A percentile compares a stretch with the other conserved stretches of the same genome.
Evolutionary conservation across 805 yeast species (phyloP).

Genomic region (Candida awuae): DNA sequence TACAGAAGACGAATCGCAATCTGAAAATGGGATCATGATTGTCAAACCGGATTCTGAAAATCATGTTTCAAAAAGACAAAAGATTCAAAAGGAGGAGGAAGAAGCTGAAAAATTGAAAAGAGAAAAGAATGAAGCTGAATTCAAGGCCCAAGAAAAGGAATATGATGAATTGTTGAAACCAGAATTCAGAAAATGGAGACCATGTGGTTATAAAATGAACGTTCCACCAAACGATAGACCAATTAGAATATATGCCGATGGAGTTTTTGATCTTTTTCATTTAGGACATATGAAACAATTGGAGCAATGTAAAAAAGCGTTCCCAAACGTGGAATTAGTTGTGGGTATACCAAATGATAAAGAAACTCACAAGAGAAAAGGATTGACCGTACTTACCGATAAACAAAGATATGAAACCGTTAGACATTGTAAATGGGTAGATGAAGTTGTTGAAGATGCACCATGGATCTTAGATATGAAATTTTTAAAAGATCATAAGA

Average conservation of each 20-base stretch:
- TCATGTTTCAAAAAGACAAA: neutral
- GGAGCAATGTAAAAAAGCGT: slow-evolving; percentile 91
- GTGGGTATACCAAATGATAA: slow-evolving; percentile 89
- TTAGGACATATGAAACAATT: slow-evolving; percentile 96
- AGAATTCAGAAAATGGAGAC: slow-evolving; percentile 68
- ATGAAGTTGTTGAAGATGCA: slow-evolving; percentile 88
- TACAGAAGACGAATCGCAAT: slow-evolving; percentile 1
- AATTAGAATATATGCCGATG: slow-evolving; percentile 94
- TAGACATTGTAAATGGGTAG: slow-evolving; percentile 94
- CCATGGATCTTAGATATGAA: slow-evolving; percentile 93
- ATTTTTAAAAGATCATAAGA: slow-evolving; percentile 67
- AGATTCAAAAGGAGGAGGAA: slow-evolving; percentile 11
- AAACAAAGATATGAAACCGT: slow-evolving; percentile 86
- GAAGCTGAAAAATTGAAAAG: slow-evolving; percentile 21
- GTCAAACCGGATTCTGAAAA: too few species aligned
- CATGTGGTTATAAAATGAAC: slow-evolving; percentile 69
- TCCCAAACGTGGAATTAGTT: slow-evolving; percentile 75
- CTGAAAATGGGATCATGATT: too few species aligned
- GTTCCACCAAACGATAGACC: slow-evolving; percentile 82
- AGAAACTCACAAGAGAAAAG: slow-evolving; percentile 87
- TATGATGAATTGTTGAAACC: slow-evolving; percentile 61
- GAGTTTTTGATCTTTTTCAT: slow-evolving; percentile 94
- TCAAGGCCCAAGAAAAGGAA: slow-evolving; percentile 41
- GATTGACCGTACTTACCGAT: slow-evolving; percentile 85
- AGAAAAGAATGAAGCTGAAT: slow-evolving; percentile 19